Evolutionary conservation across 441 rosid species (phyloP), one percentile per base, ranked within the genome.

Genomic region (Mallotus repandus): DNA sequence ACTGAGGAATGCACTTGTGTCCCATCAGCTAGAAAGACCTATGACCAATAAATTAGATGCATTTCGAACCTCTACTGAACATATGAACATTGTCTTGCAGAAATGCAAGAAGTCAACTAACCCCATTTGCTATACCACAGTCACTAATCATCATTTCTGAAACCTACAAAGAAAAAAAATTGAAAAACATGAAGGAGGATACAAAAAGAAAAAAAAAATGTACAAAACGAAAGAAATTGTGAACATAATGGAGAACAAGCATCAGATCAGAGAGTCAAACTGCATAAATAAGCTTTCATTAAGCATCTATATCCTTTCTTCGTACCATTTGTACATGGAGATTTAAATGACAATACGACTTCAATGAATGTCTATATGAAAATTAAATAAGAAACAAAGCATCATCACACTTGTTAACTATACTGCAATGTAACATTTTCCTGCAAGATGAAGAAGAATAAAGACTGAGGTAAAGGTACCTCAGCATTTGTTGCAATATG

Each of bases 1-100:
- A 82, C 75, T 11, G 96, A 90, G 55, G 97, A 86, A 68, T 84
- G 85, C 83, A 92, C 84, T 75, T 49, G 77, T 50, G 85, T 87
- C 46, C 97, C 98, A 83, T 89, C 99, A 73, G 88, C 89, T 69
- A 86, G 88, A 81, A 85, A 76, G 76, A 89, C 96, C 99, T 94
- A 76, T 25, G 7, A 48, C 9, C 10, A 63, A 3, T 9, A 3
- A 12, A 41, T 8, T 14, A 2, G 43, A 60, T 2, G 25, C 7
- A 12, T 32, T 14, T 15, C 21, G 7, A 32, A 60, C n/a, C 13
- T 32, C 64, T 29, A 15, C 15, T 7, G 0, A 16, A 62, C 48
- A 12, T 60, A 16, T 62, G 22, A 62, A 62, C 38, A 19, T 57
- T 62, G 3, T 7, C 11, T 62, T 38, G 14, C 13, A 35, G 49